A percentile compares a stretch with the other conserved stretches of the same genome.
These are phyloP conservation scores for Linderniella brevidens DNA, from an alignment of 257 asterid genomes.

Conservation along the genomic window DNA sequence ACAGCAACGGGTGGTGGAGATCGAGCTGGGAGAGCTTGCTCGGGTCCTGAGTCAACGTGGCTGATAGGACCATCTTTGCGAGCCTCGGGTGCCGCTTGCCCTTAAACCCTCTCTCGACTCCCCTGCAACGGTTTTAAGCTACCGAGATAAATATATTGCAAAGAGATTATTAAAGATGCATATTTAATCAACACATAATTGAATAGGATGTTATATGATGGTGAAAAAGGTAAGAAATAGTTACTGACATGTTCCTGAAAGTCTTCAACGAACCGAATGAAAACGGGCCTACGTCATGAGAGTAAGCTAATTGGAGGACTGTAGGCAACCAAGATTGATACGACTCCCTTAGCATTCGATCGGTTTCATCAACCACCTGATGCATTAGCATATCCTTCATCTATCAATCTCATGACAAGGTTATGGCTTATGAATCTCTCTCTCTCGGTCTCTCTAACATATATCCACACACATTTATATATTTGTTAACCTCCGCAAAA, in stretches of 20 bases:
- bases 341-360: slow-evolving; percentile 77
- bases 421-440: no score
- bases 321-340: slow-evolving; percentile 92
- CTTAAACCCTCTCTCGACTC: slow-evolving; percentile 71
- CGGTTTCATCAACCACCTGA: slow-evolving; percentile 92
- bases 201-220: slow-evolving; percentile 6
- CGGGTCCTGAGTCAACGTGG: slow-evolving; percentile 93
- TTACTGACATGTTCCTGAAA: slow-evolving; percentile 62
- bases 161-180: slow-evolving; percentile 2
- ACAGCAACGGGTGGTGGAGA: slow-evolving; percentile 73
- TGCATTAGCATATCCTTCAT: background rate
- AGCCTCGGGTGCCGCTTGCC: slow-evolving; percentile 63
- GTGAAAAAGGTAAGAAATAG: slow-evolving; percentile 5
- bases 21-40: slow-evolving; percentile 83
- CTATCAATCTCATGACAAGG: no score
- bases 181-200: slow-evolving; percentile 6
- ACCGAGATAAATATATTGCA: slow-evolving; percentile 3
- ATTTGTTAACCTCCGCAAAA: no score
- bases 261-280: slow-evolving; percentile 53
- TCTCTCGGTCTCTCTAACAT: no score
- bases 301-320: slow-evolving; percentile 40
- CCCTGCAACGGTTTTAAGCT: slow-evolving; percentile 23
- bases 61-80: slow-evolving; percentile 75
- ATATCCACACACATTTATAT: no score
- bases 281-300: slow-evolving; percentile 18